Percentiles rank a stretch among this genome's conserved stretches.
These are phyloP conservation scores for Volvox carteri DNA, from an alignment of 163 green algal genomes.

Conservation along the genomic window DNA sequence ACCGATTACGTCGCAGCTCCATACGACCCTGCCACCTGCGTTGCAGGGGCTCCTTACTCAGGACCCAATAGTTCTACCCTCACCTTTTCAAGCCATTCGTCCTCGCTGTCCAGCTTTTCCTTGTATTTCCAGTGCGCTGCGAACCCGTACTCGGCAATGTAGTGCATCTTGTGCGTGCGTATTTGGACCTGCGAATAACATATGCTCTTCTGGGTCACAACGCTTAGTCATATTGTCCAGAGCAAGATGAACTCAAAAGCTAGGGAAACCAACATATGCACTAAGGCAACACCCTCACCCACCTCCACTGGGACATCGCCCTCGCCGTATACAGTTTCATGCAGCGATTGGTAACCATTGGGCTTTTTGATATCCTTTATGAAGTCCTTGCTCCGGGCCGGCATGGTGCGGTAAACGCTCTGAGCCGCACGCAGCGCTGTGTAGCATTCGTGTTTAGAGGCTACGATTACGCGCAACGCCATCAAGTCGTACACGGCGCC, in stretches of 20 bases:
- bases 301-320: slow-evolving; percentile 85
- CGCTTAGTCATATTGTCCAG: no score
- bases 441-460: slow-evolving; percentile 89
- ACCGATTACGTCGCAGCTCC: no score
- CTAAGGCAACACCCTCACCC: neutral
- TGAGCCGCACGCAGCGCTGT: slow-evolving; percentile 63
- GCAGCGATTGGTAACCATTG: slow-evolving; percentile 94
- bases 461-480: slow-evolving; percentile 91
- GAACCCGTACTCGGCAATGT: slow-evolving; percentile 92
- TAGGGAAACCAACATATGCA: neutral
- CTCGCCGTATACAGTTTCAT: slow-evolving; percentile 84
- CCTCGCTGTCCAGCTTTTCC: slow-evolving; percentile 76
- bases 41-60: no score
- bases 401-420: slow-evolving; percentile 75
- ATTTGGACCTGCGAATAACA: slow-evolving; percentile 86
- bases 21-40: no score
- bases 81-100: slow-evolving; percentile 71
- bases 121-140: slow-evolving; percentile 98
- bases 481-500: slow-evolving; percentile 81
- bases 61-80: neutral
- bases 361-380: slow-evolving; percentile 86
- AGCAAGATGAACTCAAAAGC: no score
- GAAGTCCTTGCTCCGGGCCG: slow-evolving; percentile 83
- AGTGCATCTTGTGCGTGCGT: slow-evolving; percentile 93
- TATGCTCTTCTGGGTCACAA: no score